Evolutionary conservation across 176 grass and related monocot species (phyloP), one percentile per base, ranked within the genome.

Genomic region (Oryza longistaminata): DNA sequence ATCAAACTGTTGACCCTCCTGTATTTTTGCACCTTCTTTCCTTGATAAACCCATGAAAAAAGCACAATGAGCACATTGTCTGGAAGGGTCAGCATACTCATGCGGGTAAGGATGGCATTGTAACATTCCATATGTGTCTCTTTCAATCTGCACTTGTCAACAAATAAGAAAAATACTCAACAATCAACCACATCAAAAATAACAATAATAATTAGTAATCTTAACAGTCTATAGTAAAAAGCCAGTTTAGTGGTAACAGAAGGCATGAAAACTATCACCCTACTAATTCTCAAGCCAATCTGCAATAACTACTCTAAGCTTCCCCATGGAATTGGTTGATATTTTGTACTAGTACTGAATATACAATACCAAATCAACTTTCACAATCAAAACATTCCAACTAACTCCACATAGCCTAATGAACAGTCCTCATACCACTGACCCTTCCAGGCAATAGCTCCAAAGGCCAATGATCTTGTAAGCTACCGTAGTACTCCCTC

Each of bases 1-100:
- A 92, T 99, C 97, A 74, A 99, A 99, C 64, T 94, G 93, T 81
- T 99, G 97, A 24, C 97, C 97, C 89, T 95, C 96, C 70, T 94
- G 90, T 92, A 94, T 89, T 79, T 90, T 87, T 22, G 93, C 96
- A 22, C 93, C 93, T 88, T 96, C 89, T 83, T 99, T 99, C 76
- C 97, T 87, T 76, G 89, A 87, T 84, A 99, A 89, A 16, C 97
- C 97, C 97, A 99, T 99, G 77, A 96, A 99, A 75, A 96, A 96
- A 45, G 97, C 97, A 86, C 97, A 94, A 82, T 99, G 97, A 24
- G 97, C 80, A 83, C 93, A 90, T 11, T 88, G 90, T 65, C 89
- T 96, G 25, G 88, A 85, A 67, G 83, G 74, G 81, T 99, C 97
- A 40, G 83, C 82, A 65, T 92, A 99, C 64, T 99, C 97, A 27